Evolutionary conservation across 2,329 filamentous ascomycete genomes (phyloP).

Genomic region (Scedosporium minutisporum): DNA sequence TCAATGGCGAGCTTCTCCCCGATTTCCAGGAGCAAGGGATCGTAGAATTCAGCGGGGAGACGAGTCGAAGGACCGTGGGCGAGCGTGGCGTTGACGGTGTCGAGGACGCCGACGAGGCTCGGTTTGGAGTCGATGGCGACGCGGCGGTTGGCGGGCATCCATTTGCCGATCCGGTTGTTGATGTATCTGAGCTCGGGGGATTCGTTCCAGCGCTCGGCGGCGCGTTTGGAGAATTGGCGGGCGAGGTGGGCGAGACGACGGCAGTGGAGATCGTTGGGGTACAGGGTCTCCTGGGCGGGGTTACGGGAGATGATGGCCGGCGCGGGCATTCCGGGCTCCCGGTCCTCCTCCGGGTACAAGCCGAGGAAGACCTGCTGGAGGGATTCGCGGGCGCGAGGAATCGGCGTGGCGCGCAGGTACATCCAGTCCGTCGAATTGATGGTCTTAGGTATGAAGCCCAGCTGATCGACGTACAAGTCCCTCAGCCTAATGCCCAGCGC

Average conservation of each 20-base stretch:
- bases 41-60: conserved; percentile 81
- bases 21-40: conserved; percentile 57
- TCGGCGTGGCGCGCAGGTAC: conserved; percentile 65
- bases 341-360: conserved; percentile 53
- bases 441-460: conserved; percentile 56
- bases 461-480: conserved; percentile 63
- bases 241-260: conserved; percentile 61
- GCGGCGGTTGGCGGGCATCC: conserved; percentile 65
- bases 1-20: conserved; percentile 71
- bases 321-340: conserved; percentile 39
- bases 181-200: conserved; percentile 77
- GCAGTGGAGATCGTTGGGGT: conserved; percentile 68
- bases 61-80: conserved; percentile 74
- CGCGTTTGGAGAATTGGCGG: conserved; percentile 60
- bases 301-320: conserved; percentile 58
- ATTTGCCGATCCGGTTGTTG: conserved; percentile 66
- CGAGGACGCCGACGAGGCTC: conserved; percentile 81
- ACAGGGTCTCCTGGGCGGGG: conserved; percentile 65
- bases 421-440: conserved; percentile 46
- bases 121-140: conserved; percentile 80
- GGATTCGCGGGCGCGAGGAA: conserved; percentile 68
- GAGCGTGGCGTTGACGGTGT: conserved; percentile 80
- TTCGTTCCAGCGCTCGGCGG: conserved; percentile 64
- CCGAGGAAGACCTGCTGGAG: conserved; percentile 67
- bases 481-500: conserved; percentile 59